Evolutionary conservation across 176 grass and related monocot genomes (phyloP), one percentile per base, ranked within the genome.

Genomic region (barley (Hordeum vulgare)): DNA sequence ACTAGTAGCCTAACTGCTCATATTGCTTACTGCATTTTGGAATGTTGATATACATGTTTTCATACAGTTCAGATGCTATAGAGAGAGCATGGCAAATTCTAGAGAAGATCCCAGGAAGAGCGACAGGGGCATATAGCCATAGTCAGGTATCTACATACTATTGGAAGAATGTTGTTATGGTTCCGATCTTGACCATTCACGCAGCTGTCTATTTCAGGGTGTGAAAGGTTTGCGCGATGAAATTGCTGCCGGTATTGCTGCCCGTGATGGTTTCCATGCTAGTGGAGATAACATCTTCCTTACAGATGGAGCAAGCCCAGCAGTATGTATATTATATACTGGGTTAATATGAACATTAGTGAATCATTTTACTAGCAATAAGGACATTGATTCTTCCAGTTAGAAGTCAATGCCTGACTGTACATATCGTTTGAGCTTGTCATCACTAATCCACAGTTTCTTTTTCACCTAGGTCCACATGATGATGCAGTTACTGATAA

Each of bases 401-500:
- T 76, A 67, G 34, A 4, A 47, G 28, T 84, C 80, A 34, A 62
- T 20, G 18, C 18, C 29, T 25, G 5, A 5, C 47, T 56, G 11
- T 61, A 76, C 63, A 56, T 64, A 63, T 44, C 4, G 6, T 31
- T 74, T 25, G 17, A 74, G 40, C 71, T 27, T 34, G 10, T 58
- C 60, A 62, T 76, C 57, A 74, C 81, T 86, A 47, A 80, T 76
- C 51, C 41, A 35, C 37, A 41, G 54, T 33, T 85, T 23, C 6
- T 84, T 63, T 81, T 67, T 65, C 76, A 71, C 86, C 12, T 84
- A 99, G 96, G 96, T 99, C 69, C 96, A 94, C 75, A 96, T 96
- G 91, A 99, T 99, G 96, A 94, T 96, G 93, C 96, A 99, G 66
- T 83, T 99, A 73, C 70, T 99, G 85, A 86, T 99, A 80, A 90